Percentiles rank a stretch among this genome's conserved stretches.
phyloP scores from a whole-genome alignment of 805 yeast genomes.

The Barnettozyma californica region DNA sequence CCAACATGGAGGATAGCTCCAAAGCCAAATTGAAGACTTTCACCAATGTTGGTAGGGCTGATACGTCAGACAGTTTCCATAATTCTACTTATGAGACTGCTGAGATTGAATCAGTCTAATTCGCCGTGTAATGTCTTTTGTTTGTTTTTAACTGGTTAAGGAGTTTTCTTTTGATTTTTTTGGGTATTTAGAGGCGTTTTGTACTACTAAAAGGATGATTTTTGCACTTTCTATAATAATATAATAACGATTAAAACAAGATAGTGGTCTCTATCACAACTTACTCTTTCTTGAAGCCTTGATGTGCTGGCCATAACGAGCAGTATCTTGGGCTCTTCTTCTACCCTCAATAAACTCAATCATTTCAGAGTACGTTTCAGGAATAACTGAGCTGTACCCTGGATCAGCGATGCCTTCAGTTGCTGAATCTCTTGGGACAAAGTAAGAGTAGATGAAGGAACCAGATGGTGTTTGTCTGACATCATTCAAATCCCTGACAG shows the following conservation, averaged over 20 bases:
- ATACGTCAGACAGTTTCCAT: constrained; percentile 27
- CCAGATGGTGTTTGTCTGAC: constrained; percentile 69
- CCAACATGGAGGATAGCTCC: constrained; percentile 3
- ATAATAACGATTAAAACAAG: background rate
- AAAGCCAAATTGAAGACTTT: constrained; percentile 34
- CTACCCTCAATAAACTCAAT: constrained; percentile 87
- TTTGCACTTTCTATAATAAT: background rate
- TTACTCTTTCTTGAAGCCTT: constrained; percentile 15
- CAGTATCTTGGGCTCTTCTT: constrained; percentile 83
- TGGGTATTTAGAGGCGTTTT: background rate
- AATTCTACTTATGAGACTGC: constrained; percentile 24
- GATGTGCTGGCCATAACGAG: constrained; percentile 48
- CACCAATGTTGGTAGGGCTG: constrained; percentile 29
- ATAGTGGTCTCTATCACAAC: background rate
- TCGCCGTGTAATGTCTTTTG: background rate
- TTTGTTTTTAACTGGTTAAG: background rate
- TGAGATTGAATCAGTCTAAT: constrained; percentile 25
- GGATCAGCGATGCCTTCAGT: constrained; percentile 33
- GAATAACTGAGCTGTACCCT: constrained; percentile 73
- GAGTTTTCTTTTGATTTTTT: background rate
- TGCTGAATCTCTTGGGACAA: constrained; percentile 59
- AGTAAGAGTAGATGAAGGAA: constrained; percentile 83
- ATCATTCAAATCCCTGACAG: constrained; percentile 63
- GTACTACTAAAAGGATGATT: background rate
- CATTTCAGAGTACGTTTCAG: constrained; percentile 88